These are phyloP conservation scores for Phaseolus lunatus DNA, from an alignment of 306 rosid genomes.

Conservation along the genomic window DNA sequence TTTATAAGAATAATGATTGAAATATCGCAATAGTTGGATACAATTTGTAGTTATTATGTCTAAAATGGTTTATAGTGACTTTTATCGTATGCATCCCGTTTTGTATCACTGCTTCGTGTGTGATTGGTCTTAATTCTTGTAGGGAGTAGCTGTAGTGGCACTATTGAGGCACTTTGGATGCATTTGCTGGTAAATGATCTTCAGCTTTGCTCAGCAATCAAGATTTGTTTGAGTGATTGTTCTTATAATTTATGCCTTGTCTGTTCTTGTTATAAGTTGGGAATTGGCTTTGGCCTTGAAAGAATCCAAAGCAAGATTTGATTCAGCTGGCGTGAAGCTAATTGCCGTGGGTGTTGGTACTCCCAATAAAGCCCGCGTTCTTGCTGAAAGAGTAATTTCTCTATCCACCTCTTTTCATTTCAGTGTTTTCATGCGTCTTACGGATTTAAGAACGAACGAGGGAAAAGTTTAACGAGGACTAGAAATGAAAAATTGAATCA, in stretches of 20 bases:
- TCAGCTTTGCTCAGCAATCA: not conserved
- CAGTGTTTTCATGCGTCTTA: conserved; percentile 36
- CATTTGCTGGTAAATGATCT: conserved; percentile 73
- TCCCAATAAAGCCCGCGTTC: conserved; percentile 79
- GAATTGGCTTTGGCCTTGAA: conserved; percentile 82
- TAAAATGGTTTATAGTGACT: no score
- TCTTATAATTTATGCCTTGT: conserved; percentile 39
- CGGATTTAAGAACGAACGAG: no score
- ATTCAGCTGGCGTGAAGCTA: conserved; percentile 79
- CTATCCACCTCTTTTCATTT: conserved; percentile 22
- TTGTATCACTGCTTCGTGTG: no score
- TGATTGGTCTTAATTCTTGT: conserved; percentile 26
- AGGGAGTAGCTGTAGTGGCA: conserved; percentile 92
- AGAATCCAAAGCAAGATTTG: conserved; percentile 71
- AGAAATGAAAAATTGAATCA: no score
- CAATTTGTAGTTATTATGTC: no score
- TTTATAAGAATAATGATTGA: no score
- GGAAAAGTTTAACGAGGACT: no score
- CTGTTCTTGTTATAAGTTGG: conserved; percentile 60
- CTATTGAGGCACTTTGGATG: conserved; percentile 95
- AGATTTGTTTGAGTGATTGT: conserved; percentile 19
- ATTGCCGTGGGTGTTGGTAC: conserved; percentile 82
- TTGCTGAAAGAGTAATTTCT: conserved; percentile 72
- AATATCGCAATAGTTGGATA: no score
- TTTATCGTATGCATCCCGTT: no score